Evolutionary conservation across 2,329 filamentous ascomycete species (phyloP), one percentile per base, ranked within the genome.

Genomic region (Cryphonectria nitschkei): DNA sequence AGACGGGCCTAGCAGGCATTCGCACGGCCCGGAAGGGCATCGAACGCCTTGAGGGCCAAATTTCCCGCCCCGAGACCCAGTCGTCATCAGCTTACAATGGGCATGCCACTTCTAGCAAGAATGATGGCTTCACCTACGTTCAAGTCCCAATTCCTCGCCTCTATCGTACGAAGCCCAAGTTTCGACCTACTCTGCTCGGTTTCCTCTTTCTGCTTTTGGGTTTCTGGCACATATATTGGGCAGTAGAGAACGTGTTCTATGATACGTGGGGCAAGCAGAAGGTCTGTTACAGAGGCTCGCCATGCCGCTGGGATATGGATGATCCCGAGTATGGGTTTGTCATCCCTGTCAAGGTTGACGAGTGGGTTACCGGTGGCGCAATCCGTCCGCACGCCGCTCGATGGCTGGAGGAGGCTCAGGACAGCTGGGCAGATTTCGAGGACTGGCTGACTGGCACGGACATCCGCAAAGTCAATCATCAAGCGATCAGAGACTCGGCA

Each of bases 251-350:
- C 0, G 76, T 80, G 37, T 86, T 87, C 80, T 90, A 73, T 34
- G 71, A 73, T 2, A 69, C 54, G 29, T 90, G 86, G 78, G 89
- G 87, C 75, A 84, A 85, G 22, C 86, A 87, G 1, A 76, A 80
- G n/a, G 82, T 81, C 43, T 89, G 88, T 74, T 82, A 82, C 16
- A 77, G 78, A 64, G 67, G 77, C 71, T 63, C 80, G 54, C 82
- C 83, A 1, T 90, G 88, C 76, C 81, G 65, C 56, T 71, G 64
- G 63, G 67, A 70, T 52, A 56, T 70, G 52, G 83, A 87, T 62
- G 88, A 90, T 76, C 89, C 89, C 0, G 84, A 84, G 37, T 90
- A 88, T 78, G 88, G 88, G n/a, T 82, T 81, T 54, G 86, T 88
- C 1, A 82, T 90, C 62, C 88, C 89, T 3, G 84, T 89, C 70